Conservation (phyloP, 1,284 basidiomycete genomes). For the Moesziomyces parantarcticus region DNA sequence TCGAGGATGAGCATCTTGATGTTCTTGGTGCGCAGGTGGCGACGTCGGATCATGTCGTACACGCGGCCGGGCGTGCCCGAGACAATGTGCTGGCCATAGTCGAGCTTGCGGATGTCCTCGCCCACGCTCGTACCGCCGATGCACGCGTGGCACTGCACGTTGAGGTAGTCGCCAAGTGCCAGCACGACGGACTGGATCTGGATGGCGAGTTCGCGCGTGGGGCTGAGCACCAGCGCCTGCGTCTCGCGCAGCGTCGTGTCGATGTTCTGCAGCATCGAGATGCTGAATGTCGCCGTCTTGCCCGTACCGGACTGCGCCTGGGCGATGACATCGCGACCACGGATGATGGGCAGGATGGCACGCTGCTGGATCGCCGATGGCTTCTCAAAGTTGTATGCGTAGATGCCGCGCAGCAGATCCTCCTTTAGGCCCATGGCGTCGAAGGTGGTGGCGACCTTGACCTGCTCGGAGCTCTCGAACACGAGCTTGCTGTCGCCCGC, state of each 20-base stretch:
- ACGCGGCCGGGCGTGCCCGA: slow-evolving; percentile 98
- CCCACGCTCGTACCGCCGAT: slow-evolving; percentile 97
- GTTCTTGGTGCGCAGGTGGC: slow-evolving; percentile 92
- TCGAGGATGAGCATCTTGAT: slow-evolving; percentile 99
- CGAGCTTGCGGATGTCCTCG: slow-evolving; percentile 97
- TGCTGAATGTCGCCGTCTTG: slow-evolving; percentile 91
- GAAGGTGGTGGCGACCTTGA: slow-evolving; percentile 74
- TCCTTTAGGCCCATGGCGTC: slow-evolving; percentile 95
- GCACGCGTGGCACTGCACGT: slow-evolving; percentile 98
- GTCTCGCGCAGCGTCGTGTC: slow-evolving; percentile 94
- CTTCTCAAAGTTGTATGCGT: slow-evolving; percentile 81
- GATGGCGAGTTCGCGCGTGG: slow-evolving; percentile 74
- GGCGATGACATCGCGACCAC: slow-evolving; percentile 89
- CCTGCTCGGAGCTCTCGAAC: slow-evolving; percentile 96
- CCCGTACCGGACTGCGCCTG: slow-evolving; percentile 99
- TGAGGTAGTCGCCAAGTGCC: slow-evolving; percentile 98
- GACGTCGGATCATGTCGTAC: slow-evolving; percentile 98
- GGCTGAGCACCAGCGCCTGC: slow-evolving; percentile 91
- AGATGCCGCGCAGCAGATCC: slow-evolving; percentile 94
- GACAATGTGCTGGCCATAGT: slow-evolving; percentile 97
- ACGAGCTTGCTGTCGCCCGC: slow-evolving; percentile 76
- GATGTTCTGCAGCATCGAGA: slow-evolving; percentile 78
- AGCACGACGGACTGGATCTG: slow-evolving; percentile 99
- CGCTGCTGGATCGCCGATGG: slow-evolving; percentile 61
- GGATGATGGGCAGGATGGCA: slow-evolving; percentile 68